Conservation (phyloP, 768 basidiomycete species). For the Coprinellus aureogranulatus region DNA sequence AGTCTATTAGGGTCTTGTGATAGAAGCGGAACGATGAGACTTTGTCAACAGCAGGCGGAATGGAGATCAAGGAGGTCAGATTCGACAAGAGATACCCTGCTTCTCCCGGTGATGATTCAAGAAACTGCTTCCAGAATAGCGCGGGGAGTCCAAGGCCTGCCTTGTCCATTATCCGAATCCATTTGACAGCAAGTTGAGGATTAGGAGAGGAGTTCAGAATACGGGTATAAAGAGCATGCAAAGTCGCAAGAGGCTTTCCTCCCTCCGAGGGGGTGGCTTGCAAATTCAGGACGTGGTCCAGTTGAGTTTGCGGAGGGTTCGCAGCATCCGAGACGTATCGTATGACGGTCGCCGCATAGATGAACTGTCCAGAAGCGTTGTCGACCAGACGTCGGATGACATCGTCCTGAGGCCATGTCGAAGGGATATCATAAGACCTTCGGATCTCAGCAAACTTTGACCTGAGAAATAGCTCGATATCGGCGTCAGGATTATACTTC, state of each 20-base stretch:
- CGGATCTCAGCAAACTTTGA: not conserved
- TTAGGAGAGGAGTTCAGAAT: not conserved
- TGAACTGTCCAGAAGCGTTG: constrained; percentile 13
- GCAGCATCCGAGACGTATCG: constrained; percentile 6
- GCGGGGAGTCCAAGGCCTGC: not conserved
- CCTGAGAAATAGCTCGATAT: not conserved
- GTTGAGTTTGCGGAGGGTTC: constrained; percentile 8
- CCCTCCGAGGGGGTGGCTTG: not conserved
- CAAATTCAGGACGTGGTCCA: not conserved
- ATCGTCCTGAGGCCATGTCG: not conserved
- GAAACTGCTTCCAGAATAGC: not conserved
- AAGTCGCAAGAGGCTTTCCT: not conserved
- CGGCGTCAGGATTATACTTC: not conserved
- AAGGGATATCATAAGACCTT: not conserved
- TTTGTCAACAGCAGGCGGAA: not conserved
- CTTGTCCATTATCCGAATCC: not conserved
- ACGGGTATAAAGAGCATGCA: not conserved
- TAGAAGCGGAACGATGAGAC: not conserved
- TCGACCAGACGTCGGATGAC: not conserved
- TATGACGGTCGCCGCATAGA: constrained; percentile 14
- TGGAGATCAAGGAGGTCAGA: not conserved
- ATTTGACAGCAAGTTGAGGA: not conserved
- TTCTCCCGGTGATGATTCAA: not conserved
- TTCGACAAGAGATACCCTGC: not conserved
- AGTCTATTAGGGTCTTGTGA: not conserved